These are phyloP conservation scores for Coemansia sp. DNA, from an alignment of 192 early-diverging fungal species.

Conservation along the genomic window DNA sequence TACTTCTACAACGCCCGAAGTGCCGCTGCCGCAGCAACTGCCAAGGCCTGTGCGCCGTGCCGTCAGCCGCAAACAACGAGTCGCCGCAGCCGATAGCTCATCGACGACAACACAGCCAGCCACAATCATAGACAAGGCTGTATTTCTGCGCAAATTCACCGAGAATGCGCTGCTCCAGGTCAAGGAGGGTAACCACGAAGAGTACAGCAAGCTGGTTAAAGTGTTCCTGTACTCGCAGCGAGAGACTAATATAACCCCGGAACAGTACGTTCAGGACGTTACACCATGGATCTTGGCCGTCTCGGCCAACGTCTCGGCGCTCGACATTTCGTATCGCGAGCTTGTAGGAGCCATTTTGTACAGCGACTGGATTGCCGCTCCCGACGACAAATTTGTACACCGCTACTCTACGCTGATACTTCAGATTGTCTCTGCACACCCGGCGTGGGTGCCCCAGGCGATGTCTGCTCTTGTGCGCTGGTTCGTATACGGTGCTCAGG, in stretches of 20 bases:
- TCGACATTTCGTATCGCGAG: slow-evolving; percentile 29
- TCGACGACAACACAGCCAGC: not conserved
- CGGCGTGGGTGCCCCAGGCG: slow-evolving; percentile 41
- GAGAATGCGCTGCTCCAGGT: slow-evolving; percentile 46
- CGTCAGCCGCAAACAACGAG: slow-evolving; percentile 6
- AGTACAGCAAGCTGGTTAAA: slow-evolving; percentile 43
- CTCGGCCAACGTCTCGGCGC: slow-evolving; percentile 34
- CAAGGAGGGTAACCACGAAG: slow-evolving; percentile 33
- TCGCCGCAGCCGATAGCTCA: not conserved
- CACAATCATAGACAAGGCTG: slow-evolving; percentile 31
- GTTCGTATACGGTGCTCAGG: slow-evolving; percentile 35
- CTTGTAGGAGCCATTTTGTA: slow-evolving; percentile 37
- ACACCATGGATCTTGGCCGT: slow-evolving; percentile 40
- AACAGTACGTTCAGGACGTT: slow-evolving; percentile 31
- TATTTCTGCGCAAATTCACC: slow-evolving; percentile 42
- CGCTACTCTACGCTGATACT: slow-evolving; percentile 41
- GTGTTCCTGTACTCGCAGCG: slow-evolving; percentile 35
- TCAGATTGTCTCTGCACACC: slow-evolving; percentile 41
- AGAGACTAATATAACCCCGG: slow-evolving; percentile 8
- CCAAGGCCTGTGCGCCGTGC: not conserved
- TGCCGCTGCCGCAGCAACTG: not conserved
- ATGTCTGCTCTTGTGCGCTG: slow-evolving; percentile 38
- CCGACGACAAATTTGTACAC: slow-evolving; percentile 38
- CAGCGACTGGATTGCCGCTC: slow-evolving; percentile 36
- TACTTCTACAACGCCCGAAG: not conserved